phyloP scores from a whole-genome alignment of 257 asterid genomes.

The Striga asiatica region DNA sequence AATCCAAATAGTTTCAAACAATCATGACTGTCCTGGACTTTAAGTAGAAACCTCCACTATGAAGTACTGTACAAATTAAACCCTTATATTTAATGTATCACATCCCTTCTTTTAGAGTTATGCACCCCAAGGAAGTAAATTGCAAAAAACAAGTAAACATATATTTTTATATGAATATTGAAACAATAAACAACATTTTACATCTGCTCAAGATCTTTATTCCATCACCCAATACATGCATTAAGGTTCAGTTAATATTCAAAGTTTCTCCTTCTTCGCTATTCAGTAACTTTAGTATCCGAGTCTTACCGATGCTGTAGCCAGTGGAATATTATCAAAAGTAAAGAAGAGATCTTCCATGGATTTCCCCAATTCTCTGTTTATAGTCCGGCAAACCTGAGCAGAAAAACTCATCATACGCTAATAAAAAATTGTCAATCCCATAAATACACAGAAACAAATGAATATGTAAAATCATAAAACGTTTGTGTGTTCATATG shows the following conservation, averaged over 20 bases:
- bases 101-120: no score
- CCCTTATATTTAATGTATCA: neutral
- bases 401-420: constrained; percentile 17
- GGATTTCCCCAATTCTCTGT: constrained; percentile 63
- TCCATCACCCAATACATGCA: neutral
- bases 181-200: neutral
- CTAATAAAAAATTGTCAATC: constrained; percentile 8
- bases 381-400: constrained; percentile 71
- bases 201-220: neutral
- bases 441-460: constrained; percentile 8
- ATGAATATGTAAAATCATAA: neutral
- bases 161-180: no score
- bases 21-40: no score
- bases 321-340: constrained; percentile 66
- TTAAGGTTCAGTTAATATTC: constrained; percentile 1
- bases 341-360: constrained; percentile 67
- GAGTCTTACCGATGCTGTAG: constrained; percentile 89
- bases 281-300: constrained; percentile 3
- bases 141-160: no score
- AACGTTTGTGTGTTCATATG: neutral
- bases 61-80: neutral
- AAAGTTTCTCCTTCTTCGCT: neutral
- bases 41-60: constrained; percentile 2
- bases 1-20: no score
- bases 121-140: no score